A percentile compares a stretch with the other conserved stretches of the same genome.
These are phyloP conservation scores for Amaranthus palmeri DNA, from an alignment of 148 eudicot genomes.

Conservation along the genomic window DNA sequence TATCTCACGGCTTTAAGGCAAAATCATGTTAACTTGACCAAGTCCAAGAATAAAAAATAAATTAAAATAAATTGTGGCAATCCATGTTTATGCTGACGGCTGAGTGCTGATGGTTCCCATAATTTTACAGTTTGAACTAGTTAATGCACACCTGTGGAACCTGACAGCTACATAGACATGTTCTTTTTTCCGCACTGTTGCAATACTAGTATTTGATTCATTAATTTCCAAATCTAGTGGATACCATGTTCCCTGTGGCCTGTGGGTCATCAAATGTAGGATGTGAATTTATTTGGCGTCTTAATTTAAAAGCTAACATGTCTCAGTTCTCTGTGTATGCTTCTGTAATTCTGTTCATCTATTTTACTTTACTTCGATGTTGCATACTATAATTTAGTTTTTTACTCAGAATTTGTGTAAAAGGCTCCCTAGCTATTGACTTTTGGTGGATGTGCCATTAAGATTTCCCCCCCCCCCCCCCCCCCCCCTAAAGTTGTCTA, in stretches of 20 bases:
- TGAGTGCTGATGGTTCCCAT: too few relatives aligned
- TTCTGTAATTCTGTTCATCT: background rate
- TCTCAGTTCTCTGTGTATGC: background rate
- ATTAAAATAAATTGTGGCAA: too few relatives aligned
- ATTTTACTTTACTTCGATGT: background rate
- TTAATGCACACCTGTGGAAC: background rate
- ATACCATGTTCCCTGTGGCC: background rate
- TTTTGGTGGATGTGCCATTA: background rate
- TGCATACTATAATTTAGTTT: background rate
- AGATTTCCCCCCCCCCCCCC: too few relatives aligned
- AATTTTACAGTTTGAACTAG: background rate
- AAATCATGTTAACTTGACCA: too few relatives aligned
- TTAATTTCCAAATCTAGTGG: background rate
- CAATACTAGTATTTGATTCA: background rate
- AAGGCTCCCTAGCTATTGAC: background rate
- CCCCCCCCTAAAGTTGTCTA: background rate
- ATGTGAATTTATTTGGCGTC: background rate
- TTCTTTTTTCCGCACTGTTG: background rate
- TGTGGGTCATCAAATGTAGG: background rate
- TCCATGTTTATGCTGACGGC: too few relatives aligned
- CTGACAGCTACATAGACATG: background rate
- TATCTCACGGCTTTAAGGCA: too few relatives aligned
- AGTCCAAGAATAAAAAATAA: too few relatives aligned
- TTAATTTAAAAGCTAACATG: too few relatives aligned
- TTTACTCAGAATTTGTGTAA: background rate